phyloP scores from a whole-genome alignment of 2,329 filamentous ascomycete genomes.

The Bipolaris gigantea region DNA sequence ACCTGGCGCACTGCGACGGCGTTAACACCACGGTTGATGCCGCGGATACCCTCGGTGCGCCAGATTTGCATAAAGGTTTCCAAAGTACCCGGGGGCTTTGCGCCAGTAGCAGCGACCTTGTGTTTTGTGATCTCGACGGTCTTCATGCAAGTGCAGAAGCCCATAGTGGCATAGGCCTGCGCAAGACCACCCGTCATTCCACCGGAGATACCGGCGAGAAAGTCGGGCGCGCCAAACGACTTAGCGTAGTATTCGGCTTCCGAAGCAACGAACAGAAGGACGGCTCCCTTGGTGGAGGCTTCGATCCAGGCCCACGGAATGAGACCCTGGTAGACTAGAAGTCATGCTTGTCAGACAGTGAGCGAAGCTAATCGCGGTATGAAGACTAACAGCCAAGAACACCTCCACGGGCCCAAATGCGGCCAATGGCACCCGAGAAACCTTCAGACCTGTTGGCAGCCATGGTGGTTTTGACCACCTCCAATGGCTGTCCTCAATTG shows the following conservation, averaged over 20 bases:
- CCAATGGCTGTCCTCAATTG: slow-evolving; percentile 73
- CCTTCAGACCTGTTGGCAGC: slow-evolving; percentile 91
- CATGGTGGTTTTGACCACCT: slow-evolving; percentile 99
- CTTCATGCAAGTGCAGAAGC: slow-evolving; percentile 99
- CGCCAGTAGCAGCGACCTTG: slow-evolving; percentile 83
- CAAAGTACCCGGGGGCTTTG: slow-evolving; percentile 87
- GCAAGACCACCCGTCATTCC: slow-evolving; percentile 94
- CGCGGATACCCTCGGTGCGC: slow-evolving; percentile 85
- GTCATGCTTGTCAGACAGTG: slow-evolving; percentile 17
- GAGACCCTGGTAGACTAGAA: slow-evolving; percentile 93
- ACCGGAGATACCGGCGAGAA: slow-evolving; percentile 83
- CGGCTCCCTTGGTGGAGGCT: slow-evolving; percentile 98
- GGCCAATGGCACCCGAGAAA: slow-evolving; percentile 76
- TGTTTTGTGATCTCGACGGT: slow-evolving; percentile 99
- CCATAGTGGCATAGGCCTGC: slow-evolving; percentile 99
- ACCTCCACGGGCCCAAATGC: slow-evolving; percentile 94
- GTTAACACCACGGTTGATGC: slow-evolving; percentile 99
- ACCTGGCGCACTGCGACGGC: slow-evolving; percentile 98
- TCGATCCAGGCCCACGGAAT: slow-evolving; percentile 98
- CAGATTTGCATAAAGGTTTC: slow-evolving; percentile 97
- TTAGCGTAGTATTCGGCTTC: slow-evolving; percentile 96
- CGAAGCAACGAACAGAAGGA: slow-evolving; percentile 97
- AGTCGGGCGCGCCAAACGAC: slow-evolving; percentile 78
- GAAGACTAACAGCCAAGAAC: slow-evolving; percentile 83
- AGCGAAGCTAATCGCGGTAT: slow-evolving; percentile 43